Percentiles rank a stretch among this genome's conserved stretches.
Evolutionary conservation across 2,329 filamentous ascomycete genomes (phyloP).

Genomic region (Anthostomella pinea): DNA sequence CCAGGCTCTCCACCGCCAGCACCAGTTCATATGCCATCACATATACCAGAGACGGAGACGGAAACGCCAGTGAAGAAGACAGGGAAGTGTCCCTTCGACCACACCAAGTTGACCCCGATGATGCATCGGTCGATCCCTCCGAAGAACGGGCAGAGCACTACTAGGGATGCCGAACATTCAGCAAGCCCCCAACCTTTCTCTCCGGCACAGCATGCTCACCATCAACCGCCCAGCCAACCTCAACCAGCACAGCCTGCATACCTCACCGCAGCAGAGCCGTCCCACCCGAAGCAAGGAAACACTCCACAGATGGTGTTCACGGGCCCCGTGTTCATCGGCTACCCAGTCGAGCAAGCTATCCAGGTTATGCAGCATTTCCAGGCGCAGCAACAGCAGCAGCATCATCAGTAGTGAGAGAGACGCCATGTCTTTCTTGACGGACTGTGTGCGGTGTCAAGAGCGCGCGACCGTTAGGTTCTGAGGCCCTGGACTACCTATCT

Average conservation of each 20-base stretch:
- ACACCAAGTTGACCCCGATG: slow-evolving; percentile 42
- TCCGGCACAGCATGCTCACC: too few relatives aligned
- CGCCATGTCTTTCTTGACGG: too few relatives aligned
- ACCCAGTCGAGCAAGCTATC: slow-evolving; percentile 79
- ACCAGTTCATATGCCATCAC: slow-evolving; percentile 48
- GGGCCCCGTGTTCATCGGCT: slow-evolving; percentile 91
- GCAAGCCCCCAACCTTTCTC: too few relatives aligned
- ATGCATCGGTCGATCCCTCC: slow-evolving; percentile 26
- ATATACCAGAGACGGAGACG: slow-evolving; percentile 22
- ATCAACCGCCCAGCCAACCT: too few relatives aligned
- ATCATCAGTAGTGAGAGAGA: background rate
- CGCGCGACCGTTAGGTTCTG: too few relatives aligned
- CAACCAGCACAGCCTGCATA: slow-evolving; percentile 47
- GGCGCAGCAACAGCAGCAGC: slow-evolving; percentile 22
- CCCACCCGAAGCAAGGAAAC: slow-evolving; percentile 31
- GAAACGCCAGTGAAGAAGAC: slow-evolving; percentile 25
- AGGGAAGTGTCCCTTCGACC: slow-evolving; percentile 60
- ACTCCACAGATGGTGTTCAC: slow-evolving; percentile 79
- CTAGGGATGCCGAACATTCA: too few relatives aligned
- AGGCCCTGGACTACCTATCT: too few relatives aligned
- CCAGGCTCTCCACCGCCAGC: slow-evolving; percentile 57
- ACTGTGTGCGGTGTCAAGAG: too few relatives aligned
- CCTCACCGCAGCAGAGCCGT: slow-evolving; percentile 41
- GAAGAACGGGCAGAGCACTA: slow-evolving; percentile 26
- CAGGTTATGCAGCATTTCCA: slow-evolving; percentile 65